Base-by-base conservation (phyloP, 176 grass and related monocot genomes). In the Bothriochloa decipiens region DNA sequence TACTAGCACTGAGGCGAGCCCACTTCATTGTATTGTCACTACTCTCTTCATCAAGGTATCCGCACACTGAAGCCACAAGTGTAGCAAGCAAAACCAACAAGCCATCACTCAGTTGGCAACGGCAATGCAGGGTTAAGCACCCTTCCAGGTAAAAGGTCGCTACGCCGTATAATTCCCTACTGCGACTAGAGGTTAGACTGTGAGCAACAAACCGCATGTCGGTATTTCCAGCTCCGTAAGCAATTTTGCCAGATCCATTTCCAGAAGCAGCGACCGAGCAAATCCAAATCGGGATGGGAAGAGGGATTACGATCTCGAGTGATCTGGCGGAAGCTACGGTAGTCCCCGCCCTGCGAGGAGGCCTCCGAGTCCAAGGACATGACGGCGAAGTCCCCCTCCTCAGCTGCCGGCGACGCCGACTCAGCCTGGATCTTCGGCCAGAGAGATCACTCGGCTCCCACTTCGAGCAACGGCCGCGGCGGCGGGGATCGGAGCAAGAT, bases 301-400 rank as follows among this genome's bases (percentile, higher is more conserved):
- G 23, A 93, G 13, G 65, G 68, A 45, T 87, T 93, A 98, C 91
- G 91, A 39, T 98, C 92, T 82, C 91, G 81, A 11, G 81, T 95
- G 85, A 98, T 95, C 83, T 95, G 91, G 63, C 91, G 91, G 65
- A 98, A 98, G 76, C 78, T 91, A 74, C 85, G 79, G 43, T 74
- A 77, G 69, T 98, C 91, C 43, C 88, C 91, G 53, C 80, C 76
- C 60, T 93, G 89, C 16, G 94, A 97, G 43, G 95, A 94, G 75
- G 83, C 72, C 40, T 91, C 92, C 85, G 95, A 98, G 68, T 95
- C 95, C 64, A 93, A 78, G 73, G 87, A 98, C 95, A 98, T 98
- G 84, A 36, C 65, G 76, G 22, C 57, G 57, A 43, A 64, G 83
- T 86, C 68, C 78, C 81, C 40, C 27, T 40, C 81, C 39, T 46